Evolutionary conservation across 192 early-diverging fungal species (phyloP).

Genomic region (Coemansia sp.): DNA sequence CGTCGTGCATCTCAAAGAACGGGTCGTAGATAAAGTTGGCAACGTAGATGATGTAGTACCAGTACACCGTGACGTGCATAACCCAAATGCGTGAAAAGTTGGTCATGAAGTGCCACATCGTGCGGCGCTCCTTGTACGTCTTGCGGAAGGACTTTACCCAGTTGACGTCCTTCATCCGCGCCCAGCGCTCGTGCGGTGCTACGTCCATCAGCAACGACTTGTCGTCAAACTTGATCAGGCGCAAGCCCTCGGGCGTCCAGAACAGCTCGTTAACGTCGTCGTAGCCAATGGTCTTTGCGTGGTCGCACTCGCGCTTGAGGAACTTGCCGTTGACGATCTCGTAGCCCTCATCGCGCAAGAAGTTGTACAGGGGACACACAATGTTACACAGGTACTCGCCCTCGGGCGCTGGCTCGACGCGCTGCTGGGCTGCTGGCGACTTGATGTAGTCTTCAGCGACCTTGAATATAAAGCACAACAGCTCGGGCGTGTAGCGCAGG

Average conservation of each 20-base stretch:
- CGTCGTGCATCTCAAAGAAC: conserved; percentile 53
- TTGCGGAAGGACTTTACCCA: conserved; percentile 75
- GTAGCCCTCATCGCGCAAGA: conserved; percentile 75
- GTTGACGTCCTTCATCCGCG: conserved; percentile 61
- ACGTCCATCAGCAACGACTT: conserved; percentile 64
- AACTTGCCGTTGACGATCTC: conserved; percentile 68
- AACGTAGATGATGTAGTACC: conserved; percentile 77
- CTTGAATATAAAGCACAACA: conserved; percentile 81
- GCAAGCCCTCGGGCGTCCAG: conserved; percentile 71
- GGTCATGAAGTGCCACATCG: conserved; percentile 78
- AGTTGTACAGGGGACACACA: conserved; percentile 71
- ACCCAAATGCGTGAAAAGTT: conserved; percentile 89
- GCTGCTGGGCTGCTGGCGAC: conserved; percentile 60
- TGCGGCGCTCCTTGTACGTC: conserved; percentile 83
- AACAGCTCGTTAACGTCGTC: conserved; percentile 86
- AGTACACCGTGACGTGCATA: conserved; percentile 76
- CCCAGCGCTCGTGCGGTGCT: conserved; percentile 65
- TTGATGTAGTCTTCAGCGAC: conserved; percentile 59
- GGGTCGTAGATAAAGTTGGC: conserved; percentile 68
- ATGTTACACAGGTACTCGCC: conserved; percentile 72
- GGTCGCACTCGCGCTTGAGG: conserved; percentile 77
- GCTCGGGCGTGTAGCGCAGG: conserved; percentile 72
- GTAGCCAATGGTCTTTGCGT: conserved; percentile 73
- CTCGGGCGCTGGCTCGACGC: conserved; percentile 59
- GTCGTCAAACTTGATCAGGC: conserved; percentile 59